These are phyloP conservation scores for Claviceps quebecensis DNA, from an alignment of 2,329 filamentous ascomycete genomes.

Conservation along the genomic window DNA sequence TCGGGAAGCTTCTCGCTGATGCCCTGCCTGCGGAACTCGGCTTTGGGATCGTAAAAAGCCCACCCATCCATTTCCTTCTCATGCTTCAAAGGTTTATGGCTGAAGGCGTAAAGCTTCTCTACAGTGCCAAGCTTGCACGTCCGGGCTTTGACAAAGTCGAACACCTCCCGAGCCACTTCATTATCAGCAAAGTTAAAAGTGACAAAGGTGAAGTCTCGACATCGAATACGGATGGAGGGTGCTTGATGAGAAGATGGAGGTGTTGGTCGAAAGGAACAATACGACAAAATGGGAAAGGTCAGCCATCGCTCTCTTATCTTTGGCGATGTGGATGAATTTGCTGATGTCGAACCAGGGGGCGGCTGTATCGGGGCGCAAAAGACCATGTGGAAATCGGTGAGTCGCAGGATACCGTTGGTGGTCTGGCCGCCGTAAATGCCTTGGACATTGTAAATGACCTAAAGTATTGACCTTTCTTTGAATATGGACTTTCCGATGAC, in stretches of 20 bases:
- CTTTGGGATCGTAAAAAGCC: slow-evolving; percentile 70
- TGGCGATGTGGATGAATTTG: slow-evolving; percentile 13
- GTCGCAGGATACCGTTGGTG: slow-evolving; percentile 41
- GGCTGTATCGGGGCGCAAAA: slow-evolving; percentile 31
- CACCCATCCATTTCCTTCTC: slow-evolving; percentile 70
- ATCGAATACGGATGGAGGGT: slow-evolving; percentile 74
- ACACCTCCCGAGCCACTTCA: slow-evolving; percentile 64
- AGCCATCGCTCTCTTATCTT: slow-evolving; percentile 66
- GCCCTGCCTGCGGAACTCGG: slow-evolving; percentile 78
- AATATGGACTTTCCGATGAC: not conserved
- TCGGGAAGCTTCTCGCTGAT: slow-evolving; percentile 68
- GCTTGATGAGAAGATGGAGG: slow-evolving; percentile 54
- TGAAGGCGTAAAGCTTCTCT: slow-evolving; percentile 85
- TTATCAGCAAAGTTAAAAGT: slow-evolving; percentile 77
- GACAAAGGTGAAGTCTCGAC: slow-evolving; percentile 87
- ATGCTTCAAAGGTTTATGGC: slow-evolving; percentile 58
- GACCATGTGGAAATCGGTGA: slow-evolving; percentile 49
- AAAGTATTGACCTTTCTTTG: slow-evolving; percentile 1
- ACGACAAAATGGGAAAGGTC: slow-evolving; percentile 80
- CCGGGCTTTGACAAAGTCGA: slow-evolving; percentile 68
- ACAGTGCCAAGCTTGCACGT: slow-evolving; percentile 73
- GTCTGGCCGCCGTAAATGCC: slow-evolving; percentile 45
- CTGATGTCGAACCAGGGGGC: slow-evolving; percentile 10
- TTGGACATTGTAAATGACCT: slow-evolving; percentile 44
- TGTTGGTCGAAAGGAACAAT: slow-evolving; percentile 64